Conservation (phyloP, 192 early-diverging fungal genomes). For the Podila horticola region DNA sequence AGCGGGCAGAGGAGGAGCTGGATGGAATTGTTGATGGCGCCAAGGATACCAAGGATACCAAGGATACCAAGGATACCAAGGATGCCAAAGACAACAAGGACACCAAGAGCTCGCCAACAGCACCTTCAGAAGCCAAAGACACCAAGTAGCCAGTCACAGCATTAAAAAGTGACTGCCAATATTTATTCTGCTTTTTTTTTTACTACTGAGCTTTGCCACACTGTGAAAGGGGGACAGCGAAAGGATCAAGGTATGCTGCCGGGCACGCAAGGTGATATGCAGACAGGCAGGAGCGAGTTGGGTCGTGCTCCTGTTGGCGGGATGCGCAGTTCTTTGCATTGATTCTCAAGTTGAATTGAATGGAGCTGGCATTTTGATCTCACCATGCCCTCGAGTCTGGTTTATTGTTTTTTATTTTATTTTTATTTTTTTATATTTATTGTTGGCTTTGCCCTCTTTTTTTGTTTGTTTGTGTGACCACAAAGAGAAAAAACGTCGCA, state of each 20-base stretch:
- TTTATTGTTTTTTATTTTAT: too few species aligned
- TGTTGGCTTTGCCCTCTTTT: constrained; percentile 2
- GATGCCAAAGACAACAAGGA: constrained; percentile 44
- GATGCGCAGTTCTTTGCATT: too few species aligned
- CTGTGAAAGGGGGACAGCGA: too few species aligned
- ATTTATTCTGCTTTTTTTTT: too few species aligned
- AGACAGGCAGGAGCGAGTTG: too few species aligned
- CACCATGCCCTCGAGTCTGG: too few species aligned
- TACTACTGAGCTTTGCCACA: too few species aligned
- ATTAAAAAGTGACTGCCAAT: not conserved
- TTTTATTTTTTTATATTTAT: too few species aligned
- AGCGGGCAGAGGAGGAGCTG: constrained; percentile 48
- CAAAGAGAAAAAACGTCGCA: not conserved
- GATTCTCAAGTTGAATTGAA: too few species aligned
- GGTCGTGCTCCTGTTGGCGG: too few species aligned
- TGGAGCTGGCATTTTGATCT: not conserved
- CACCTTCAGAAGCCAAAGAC: not conserved
- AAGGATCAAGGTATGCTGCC: too few species aligned
- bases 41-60: constrained; percentile 41
- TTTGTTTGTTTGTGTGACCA: constrained; percentile 2
- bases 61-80: constrained; percentile 45
- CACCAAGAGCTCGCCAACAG: constrained; percentile 12
- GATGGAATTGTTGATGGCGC: constrained; percentile 35
- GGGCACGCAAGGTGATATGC: too few species aligned
- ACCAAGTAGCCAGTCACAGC: not conserved